These are phyloP conservation scores for Kodamaea sp. DNA, from an alignment of 1,139 yeast genomes.

Conservation along the genomic window DNA sequence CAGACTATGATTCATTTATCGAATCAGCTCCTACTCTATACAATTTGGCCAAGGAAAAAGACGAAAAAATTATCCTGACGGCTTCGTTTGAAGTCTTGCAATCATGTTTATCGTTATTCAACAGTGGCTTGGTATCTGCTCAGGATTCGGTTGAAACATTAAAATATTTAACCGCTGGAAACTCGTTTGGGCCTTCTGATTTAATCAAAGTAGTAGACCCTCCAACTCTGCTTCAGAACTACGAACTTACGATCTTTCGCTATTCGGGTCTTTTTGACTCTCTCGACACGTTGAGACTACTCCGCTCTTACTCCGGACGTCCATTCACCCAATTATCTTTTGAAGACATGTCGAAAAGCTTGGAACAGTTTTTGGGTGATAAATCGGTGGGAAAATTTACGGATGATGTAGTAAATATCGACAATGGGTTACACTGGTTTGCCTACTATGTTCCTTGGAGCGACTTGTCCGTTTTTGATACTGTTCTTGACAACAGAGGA, in stretches of 20 bases:
- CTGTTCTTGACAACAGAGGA: constrained; percentile 5
- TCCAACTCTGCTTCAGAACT: constrained; percentile 8
- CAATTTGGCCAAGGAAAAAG: constrained; percentile 4
- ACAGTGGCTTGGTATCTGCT: constrained; percentile 9
- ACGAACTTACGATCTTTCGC: constrained; percentile 9
- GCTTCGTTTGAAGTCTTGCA: constrained; percentile 11
- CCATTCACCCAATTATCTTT: not conserved
- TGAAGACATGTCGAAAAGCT: constrained; percentile 1
- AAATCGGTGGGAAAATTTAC: constrained; percentile 4
- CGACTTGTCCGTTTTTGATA: constrained; percentile 10
- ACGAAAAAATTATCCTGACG: constrained; percentile 1
- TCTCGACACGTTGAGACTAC: constrained; percentile 6
- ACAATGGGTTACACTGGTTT: constrained; percentile 8
- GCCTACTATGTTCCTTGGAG: constrained; percentile 10
- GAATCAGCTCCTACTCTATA: constrained; percentile 9
- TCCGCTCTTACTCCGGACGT: constrained; percentile 1
- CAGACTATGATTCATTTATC: constrained; percentile 10
- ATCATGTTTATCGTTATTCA: constrained; percentile 9
- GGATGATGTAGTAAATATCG: constrained; percentile 5
- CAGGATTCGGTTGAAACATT: constrained; percentile 2
- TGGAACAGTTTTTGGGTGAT: constrained; percentile 6
- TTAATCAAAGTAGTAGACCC: constrained; percentile 4
- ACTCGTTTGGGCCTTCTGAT: constrained; percentile 5
- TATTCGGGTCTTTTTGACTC: constrained; percentile 9
- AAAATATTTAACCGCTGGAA: constrained; percentile 5